phyloP scores from a whole-genome alignment of 352 stramenopile species.

The Pythium oligandrum region DNA sequence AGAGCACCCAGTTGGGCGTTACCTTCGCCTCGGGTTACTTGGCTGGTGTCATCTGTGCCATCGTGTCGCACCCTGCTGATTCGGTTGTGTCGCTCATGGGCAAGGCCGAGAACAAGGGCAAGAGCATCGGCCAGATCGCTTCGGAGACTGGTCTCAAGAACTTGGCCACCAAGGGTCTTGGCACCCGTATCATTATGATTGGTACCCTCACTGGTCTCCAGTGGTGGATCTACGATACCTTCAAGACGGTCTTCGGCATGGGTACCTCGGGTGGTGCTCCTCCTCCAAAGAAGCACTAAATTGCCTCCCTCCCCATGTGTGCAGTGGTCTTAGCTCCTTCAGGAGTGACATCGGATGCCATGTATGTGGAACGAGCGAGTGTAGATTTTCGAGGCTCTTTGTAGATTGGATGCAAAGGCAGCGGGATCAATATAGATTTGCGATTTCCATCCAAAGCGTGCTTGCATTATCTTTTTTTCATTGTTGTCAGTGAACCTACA shows the following conservation, averaged over 20 bases:
- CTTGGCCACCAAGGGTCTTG: conserved; percentile 86
- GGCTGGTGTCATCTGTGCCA: conserved; percentile 97
- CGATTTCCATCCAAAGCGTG: no score
- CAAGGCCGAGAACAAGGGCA: conserved; percentile 89
- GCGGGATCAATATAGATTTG: conserved; percentile 22
- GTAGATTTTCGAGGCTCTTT: conserved; percentile 14
- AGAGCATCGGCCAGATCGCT: conserved; percentile 87
- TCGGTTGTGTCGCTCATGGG: conserved; percentile 97
- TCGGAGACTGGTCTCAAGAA: conserved; percentile 73
- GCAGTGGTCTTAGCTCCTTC: not conserved
- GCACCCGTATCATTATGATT: conserved; percentile 95
- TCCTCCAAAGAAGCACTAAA: conserved; percentile 58
- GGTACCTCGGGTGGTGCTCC: conserved; percentile 82
- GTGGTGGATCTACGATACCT: conserved; percentile 97
- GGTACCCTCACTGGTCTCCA: conserved; percentile 94
- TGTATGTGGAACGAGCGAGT: conserved; percentile 9
- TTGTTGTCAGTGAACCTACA: no score
- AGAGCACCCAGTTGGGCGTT: conserved; percentile 93
- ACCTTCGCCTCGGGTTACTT: conserved; percentile 98
- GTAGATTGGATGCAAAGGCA: conserved; percentile 7
- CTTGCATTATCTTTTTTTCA: no score
- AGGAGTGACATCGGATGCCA: no score
- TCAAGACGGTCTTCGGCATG: conserved; percentile 92
- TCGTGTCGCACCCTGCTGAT: conserved; percentile 99
- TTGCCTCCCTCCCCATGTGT: not conserved